These are phyloP conservation scores for Kazachstania sp. DNA, from an alignment of 1,139 yeast species.

Conservation along the genomic window DNA sequence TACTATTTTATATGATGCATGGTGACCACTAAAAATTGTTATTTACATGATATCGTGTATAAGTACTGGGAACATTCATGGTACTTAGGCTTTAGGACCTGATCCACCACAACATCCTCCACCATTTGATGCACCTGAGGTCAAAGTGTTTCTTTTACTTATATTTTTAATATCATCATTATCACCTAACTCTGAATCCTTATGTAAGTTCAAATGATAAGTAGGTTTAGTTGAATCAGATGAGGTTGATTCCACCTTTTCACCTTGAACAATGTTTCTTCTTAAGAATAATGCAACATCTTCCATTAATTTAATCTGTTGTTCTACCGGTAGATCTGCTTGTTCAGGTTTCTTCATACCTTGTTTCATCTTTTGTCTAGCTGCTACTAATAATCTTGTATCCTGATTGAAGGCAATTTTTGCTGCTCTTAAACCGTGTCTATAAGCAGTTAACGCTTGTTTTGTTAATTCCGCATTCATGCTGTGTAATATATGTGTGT, in stretches of 20 bases:
- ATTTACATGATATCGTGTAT: too few relatives aligned
- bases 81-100: not conserved
- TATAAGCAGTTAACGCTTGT: slow-evolving; percentile 48
- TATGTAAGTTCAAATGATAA: slow-evolving; percentile 57
- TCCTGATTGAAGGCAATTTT: slow-evolving; percentile 58
- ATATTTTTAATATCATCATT: slow-evolving; percentile 50
- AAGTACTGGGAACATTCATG: too few relatives aligned
- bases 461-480: slow-evolving; percentile 1
- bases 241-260: slow-evolving; percentile 32
- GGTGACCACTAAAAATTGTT: too few relatives aligned
- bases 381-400: slow-evolving; percentile 44
- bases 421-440: slow-evolving; percentile 65
- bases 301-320: slow-evolving; percentile 53
- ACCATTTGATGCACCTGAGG: not conserved
- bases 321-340: slow-evolving; percentile 31
- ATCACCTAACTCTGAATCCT: slow-evolving; percentile 82
- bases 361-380: slow-evolving; percentile 55
- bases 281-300: slow-evolving; percentile 63
- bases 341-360: slow-evolving; percentile 45
- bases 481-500: not conserved
- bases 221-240: slow-evolving; percentile 30
- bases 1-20: too few relatives aligned
- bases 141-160: slow-evolving; percentile 9
- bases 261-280: slow-evolving; percentile 80
- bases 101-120: slow-evolving; percentile 6